Conservation (phyloP, 768 basidiomycete species). For the Phylloporus scabripes region DNA sequence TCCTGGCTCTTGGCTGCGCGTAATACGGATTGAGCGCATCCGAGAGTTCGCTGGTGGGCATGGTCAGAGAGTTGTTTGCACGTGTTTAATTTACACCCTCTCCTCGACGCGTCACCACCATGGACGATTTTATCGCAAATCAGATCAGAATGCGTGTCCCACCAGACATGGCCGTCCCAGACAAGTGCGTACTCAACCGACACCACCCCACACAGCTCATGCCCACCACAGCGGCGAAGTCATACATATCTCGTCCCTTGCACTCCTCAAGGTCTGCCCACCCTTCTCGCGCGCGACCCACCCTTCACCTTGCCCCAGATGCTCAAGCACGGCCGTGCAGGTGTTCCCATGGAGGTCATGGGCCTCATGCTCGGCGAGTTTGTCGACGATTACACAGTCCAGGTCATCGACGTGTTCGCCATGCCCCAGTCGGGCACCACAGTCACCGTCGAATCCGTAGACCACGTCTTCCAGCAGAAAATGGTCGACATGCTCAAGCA, state of each 20-base stretch:
- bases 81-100: conserved; percentile 28
- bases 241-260: conserved; percentile 95
- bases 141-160: conserved; percentile 40
- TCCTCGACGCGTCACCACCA: conserved; percentile 38
- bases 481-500: conserved; percentile 99
- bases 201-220: neutral
- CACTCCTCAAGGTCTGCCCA: conserved; percentile 82
- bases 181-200: conserved; percentile 51
- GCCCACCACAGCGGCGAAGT: conserved; percentile 65
- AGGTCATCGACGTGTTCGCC: conserved; percentile 95
- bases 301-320: conserved; percentile 60
- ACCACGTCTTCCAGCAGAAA: conserved; percentile 96
- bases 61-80: conserved; percentile 19
- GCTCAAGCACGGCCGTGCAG: conserved; percentile 98
- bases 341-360: conserved; percentile 99
- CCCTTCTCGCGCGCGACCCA: neutral
- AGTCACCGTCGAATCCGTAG: conserved; percentile 95
- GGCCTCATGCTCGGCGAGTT: conserved; percentile 97
- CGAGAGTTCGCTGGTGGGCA: conserved; percentile 70
- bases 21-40: conserved; percentile 73
- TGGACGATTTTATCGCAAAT: conserved; percentile 46
- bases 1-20: conserved; percentile 38
- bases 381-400: conserved; percentile 94
- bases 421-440: conserved; percentile 99
- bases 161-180: conserved; percentile 56